Percentiles rank a stretch among this genome's conserved stretches.
phyloP scores from a whole-genome alignment of 495 filamentous ascomycete genomes.

The Letharia lupina region DNA sequence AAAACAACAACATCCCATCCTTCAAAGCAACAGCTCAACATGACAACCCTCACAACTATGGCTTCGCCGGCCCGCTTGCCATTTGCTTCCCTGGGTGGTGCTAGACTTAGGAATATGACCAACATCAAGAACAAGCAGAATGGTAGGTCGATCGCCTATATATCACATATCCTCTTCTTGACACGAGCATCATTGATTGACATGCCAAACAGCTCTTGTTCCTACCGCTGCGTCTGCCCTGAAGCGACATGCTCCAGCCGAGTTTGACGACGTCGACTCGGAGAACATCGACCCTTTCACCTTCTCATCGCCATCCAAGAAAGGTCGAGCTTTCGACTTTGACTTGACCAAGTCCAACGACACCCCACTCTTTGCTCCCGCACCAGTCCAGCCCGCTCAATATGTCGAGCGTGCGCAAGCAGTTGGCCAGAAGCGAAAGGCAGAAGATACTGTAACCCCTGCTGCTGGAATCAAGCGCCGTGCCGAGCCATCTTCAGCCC shows the following conservation, averaged over 20 bases:
- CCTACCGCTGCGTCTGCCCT: conserved; percentile 25
- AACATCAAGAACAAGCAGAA: conserved; percentile 56
- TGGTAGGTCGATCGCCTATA: conserved; percentile 39
- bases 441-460: conserved; percentile 24
- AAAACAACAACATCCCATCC: conserved; percentile 1
- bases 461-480: conserved; percentile 30
- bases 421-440: conserved; percentile 32
- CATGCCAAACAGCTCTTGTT: conserved; percentile 7
- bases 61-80: conserved; percentile 39
- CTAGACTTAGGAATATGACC: conserved; percentile 46
- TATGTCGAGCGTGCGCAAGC: conserved; percentile 26
- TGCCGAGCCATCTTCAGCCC: conserved; percentile 43
- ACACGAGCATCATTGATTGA: neutral
- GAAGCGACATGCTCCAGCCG: conserved; percentile 34
- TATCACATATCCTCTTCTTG: too few relatives aligned
- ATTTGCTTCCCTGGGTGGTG: conserved; percentile 47
- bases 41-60: conserved; percentile 23
- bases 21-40: conserved; percentile 2
- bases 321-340: conserved; percentile 39
- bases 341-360: conserved; percentile 36
- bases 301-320: conserved; percentile 60
- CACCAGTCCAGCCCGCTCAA: conserved; percentile 19
- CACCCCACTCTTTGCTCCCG: conserved; percentile 33
- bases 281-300: conserved; percentile 75
- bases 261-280: conserved; percentile 49